Conservation (phyloP, 2,329 filamentous ascomycete genomes). For the Nothophoma quercina region DNA sequence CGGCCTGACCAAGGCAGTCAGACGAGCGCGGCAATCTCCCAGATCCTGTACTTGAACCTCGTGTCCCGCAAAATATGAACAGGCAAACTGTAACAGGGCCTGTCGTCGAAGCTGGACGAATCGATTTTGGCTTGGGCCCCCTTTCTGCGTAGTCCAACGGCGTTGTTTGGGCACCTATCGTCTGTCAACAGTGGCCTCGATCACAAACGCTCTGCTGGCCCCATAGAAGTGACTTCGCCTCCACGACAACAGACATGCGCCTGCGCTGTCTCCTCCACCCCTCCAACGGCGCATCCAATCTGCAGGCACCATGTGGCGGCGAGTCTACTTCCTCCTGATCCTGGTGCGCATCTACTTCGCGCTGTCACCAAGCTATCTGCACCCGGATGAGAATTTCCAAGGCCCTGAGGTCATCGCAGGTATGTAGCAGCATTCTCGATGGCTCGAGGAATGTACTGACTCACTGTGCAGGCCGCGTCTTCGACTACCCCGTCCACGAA, state of each 20-base stretch:
- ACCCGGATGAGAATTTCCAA: conserved; percentile 99
- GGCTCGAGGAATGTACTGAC: conserved; percentile 1
- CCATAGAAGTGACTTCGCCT: conserved; percentile 22
- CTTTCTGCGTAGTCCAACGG: conserved; percentile 12
- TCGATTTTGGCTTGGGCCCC: conserved; percentile 1
- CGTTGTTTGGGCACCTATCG: conserved; percentile 18
- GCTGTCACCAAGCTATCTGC: conserved; percentile 91
- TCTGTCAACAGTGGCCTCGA: conserved; percentile 11
- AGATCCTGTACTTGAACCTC: conserved; percentile 1
- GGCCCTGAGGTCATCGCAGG: conserved; percentile 96
- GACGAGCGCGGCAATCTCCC: conserved; percentile 5
- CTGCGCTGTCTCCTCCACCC: conserved; percentile 28
- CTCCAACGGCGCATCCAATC: conserved; percentile 24
- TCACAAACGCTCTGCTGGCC: conserved; percentile 33
- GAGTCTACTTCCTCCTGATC: conserved; percentile 83
- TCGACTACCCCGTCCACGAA: conserved; percentile 84
- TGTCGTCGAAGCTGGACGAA: conserved; percentile 1
- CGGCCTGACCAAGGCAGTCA: conserved; percentile 16
- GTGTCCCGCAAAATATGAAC: conserved; percentile 6
- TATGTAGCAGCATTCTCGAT: conserved; percentile 52
- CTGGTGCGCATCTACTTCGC: conserved; percentile 93
- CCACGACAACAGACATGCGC: conserved; percentile 42
- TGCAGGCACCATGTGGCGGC: conserved; percentile 77
- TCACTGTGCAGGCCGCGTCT: conserved; percentile 76
- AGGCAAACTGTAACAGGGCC: not conserved